Evolutionary conservation across 1,284 basidiomycete genomes (phyloP).

Genomic region (Trichosporon faecale): DNA sequence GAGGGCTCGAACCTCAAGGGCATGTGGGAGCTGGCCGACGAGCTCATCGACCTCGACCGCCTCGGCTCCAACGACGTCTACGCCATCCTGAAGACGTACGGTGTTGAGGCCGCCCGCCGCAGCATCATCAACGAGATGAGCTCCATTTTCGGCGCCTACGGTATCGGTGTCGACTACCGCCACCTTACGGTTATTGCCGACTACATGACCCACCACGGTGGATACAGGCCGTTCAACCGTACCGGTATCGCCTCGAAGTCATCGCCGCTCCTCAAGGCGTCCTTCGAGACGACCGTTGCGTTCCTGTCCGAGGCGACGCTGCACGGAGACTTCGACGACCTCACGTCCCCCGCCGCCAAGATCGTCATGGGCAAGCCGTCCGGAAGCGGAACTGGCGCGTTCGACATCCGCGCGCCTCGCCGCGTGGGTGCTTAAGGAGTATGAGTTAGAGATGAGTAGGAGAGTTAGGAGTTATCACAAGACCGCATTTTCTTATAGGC

Average conservation of each 20-base stretch:
- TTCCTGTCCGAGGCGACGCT: conserved; percentile 94
- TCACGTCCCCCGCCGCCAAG: conserved; percentile 75
- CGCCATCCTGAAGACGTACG: conserved; percentile 85
- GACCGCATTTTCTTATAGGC: conserved; percentile 6
- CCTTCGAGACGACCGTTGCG: conserved; percentile 93
- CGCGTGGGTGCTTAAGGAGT: not conserved
- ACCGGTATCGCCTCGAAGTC: conserved; percentile 87
- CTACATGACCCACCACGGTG: conserved; percentile 98
- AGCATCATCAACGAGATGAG: conserved; percentile 84
- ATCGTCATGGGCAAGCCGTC: conserved; percentile 86
- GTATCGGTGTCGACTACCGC: conserved; percentile 90
- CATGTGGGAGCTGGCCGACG: conserved; percentile 80
- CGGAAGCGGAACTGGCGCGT: conserved; percentile 79
- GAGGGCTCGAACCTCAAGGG: conserved; percentile 89
- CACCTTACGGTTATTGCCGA: conserved; percentile 98
- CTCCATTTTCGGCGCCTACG: conserved; percentile 93
- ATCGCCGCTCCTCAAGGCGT: conserved; percentile 92
- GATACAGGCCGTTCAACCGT: conserved; percentile 96
- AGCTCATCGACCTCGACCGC: conserved; percentile 75
- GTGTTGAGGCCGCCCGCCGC: conserved; percentile 93
- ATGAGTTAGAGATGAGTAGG: not conserved
- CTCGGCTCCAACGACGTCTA: conserved; percentile 96
- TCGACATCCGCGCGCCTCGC: conserved; percentile 59
- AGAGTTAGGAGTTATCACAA: not conserved
- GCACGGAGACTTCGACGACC: conserved; percentile 89